Evolutionary conservation across 129 eudicot species (phyloP).

Genomic region (Pittosporum tobira): DNA sequence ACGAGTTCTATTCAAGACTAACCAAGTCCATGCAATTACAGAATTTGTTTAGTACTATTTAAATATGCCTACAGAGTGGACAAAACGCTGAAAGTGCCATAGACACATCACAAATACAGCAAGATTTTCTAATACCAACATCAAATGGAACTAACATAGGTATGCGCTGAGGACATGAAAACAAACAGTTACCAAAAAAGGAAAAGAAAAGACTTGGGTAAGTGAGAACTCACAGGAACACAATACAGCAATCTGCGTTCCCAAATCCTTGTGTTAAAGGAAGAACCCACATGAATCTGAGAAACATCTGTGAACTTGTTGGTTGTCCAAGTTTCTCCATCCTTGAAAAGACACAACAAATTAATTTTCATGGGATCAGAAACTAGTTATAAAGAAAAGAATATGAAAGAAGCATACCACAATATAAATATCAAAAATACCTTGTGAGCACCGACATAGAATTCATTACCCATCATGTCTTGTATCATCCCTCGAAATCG

Average conservation of each 20-base stretch:
- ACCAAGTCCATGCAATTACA: too few relatives aligned
- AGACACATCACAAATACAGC: neutral
- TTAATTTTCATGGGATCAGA: neutral
- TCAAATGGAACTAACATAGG: neutral
- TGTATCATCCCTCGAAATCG: slow-evolving; percentile 90
- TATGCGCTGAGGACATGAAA: too few relatives aligned
- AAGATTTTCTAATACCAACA: too few relatives aligned
- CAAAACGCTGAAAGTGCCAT: neutral
- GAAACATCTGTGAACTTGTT: slow-evolving; percentile 70
- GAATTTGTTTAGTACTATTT: neutral
- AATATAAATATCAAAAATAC: slow-evolving; percentile 19
- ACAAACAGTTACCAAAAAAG: too few relatives aligned
- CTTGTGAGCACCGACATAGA: slow-evolving; percentile 91
- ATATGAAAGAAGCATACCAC: neutral
- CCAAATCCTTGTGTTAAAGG: slow-evolving; percentile 60
- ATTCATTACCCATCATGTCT: slow-evolving; percentile 90
- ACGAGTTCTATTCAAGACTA: neutral
- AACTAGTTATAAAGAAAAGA: neutral
- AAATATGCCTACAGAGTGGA: neutral
- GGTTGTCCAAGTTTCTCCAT: slow-evolving; percentile 68
- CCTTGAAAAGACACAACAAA: slow-evolving; percentile 18
- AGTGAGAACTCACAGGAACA: slow-evolving; percentile 65
- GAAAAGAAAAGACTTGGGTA: neutral
- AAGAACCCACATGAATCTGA: slow-evolving; percentile 40
- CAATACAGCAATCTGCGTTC: slow-evolving; percentile 84